These are phyloP conservation scores for Melocanna baccifera DNA, from an alignment of 176 grass and related monocot genomes.

Conservation along the genomic window DNA sequence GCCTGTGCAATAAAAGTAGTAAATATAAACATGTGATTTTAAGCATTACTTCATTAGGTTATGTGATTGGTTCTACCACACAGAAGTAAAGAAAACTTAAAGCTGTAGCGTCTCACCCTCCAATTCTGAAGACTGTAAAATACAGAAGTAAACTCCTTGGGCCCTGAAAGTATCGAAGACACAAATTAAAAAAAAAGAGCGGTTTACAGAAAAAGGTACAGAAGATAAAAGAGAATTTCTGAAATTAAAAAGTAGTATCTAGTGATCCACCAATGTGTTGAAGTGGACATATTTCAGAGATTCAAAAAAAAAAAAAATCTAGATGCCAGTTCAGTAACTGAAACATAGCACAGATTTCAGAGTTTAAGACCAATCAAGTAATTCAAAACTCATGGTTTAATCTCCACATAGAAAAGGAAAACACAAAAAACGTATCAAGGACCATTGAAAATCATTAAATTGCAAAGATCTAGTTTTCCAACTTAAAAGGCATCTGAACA, in stretches of 20 bases:
- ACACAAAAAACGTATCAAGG: background rate
- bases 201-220: background rate
- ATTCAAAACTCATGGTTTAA: background rate
- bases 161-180: conserved; percentile 45
- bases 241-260: background rate
- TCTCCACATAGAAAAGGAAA: background rate
- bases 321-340: background rate
- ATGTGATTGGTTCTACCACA: background rate
- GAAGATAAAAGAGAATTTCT: background rate
- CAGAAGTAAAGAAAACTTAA: background rate
- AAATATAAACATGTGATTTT: background rate
- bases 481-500: background rate
- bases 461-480: background rate
- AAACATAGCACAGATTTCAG: background rate
- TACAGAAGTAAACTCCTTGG: conserved; percentile 84
- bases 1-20: conserved; percentile 34
- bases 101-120: conserved; percentile 57
- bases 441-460: background rate
- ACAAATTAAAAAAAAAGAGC: background rate
- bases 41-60: background rate
- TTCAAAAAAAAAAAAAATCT: background rate
- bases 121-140: conserved; percentile 98
- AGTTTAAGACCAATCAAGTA: background rate
- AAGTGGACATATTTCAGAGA: background rate
- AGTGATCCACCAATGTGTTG: background rate